Conservation (phyloP, 2,329 filamentous ascomycete genomes). For the Tolypocladium inflatum region DNA sequence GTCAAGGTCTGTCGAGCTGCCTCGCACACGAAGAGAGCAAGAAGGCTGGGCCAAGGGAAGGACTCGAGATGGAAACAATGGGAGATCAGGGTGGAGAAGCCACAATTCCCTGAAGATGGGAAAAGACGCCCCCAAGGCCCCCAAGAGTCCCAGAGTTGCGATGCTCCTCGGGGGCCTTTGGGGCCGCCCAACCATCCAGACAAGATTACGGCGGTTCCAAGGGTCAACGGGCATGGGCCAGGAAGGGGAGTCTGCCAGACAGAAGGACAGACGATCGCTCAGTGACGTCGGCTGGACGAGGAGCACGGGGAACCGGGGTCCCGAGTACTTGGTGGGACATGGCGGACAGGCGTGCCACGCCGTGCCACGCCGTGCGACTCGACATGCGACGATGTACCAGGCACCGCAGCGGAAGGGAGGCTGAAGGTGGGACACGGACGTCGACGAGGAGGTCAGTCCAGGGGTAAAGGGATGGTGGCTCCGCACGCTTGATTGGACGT, state of each 20-base stretch:
- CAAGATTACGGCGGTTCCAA: slow-evolving; percentile 6
- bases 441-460: background rate
- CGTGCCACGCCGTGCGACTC: background rate
- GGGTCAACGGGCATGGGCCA: background rate
- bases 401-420: background rate
- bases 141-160: background rate
- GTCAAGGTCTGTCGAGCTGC: background rate
- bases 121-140: background rate
- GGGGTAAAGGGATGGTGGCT: background rate
- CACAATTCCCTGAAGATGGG: background rate
- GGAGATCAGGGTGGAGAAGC: background rate
- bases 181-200: background rate
- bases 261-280: background rate
- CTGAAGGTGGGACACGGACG: background rate
- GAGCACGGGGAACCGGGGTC: background rate
- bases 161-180: background rate
- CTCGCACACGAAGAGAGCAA: background rate
- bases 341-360: background rate
- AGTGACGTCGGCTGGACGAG: background rate
- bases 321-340: background rate
- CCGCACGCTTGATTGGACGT: slow-evolving; percentile 1
- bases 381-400: background rate
- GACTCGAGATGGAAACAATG: background rate
- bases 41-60: background rate
- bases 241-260: background rate